A percentile compares a stretch with the other conserved stretches of the same genome.
Evolutionary conservation across 768 basidiomycete genomes (phyloP).

Genomic region (Lentinula raphanica): DNA sequence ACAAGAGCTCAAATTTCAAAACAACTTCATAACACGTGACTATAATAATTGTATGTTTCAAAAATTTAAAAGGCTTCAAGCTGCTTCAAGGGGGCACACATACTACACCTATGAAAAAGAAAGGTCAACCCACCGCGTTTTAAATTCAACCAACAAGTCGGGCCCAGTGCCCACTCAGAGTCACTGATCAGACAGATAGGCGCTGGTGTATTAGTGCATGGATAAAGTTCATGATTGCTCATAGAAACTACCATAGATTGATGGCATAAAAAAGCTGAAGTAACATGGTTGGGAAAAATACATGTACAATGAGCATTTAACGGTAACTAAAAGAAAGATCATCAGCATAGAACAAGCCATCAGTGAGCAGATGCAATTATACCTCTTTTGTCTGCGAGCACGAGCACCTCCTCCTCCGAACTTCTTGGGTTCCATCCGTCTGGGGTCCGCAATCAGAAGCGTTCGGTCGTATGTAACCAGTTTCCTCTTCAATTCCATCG

Average conservation of each 20-base stretch:
- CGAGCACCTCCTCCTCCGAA: slow-evolving; percentile 98
- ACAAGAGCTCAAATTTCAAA: no score
- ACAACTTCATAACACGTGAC: neutral
- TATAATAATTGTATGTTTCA: no score
- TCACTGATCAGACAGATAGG: no score
- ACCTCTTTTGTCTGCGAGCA: slow-evolving; percentile 98
- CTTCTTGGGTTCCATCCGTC: slow-evolving; percentile 99
- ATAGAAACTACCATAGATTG: slow-evolving; percentile 9
- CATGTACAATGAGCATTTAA: slow-evolving; percentile 44
- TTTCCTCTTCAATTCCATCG: slow-evolving; percentile 97
- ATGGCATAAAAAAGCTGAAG: slow-evolving; percentile 4
- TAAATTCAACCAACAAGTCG: no score
- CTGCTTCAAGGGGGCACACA: no score
- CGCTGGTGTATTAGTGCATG: no score
- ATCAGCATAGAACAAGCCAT: slow-evolving; percentile 5
- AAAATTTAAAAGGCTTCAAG: no score
- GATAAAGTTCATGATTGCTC: no score
- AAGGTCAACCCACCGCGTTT: no score
- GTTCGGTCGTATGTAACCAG: slow-evolving; percentile 92
- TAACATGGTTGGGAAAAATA: slow-evolving; percentile 16
- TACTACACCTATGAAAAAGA: no score
- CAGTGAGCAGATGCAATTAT: slow-evolving; percentile 16
- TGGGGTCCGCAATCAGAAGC: slow-evolving; percentile 86
- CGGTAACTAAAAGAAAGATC: slow-evolving; percentile 60
- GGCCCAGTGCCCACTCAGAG: no score